phyloP scores from a whole-genome alignment of 495 filamentous ascomycete genomes.

The Penicillium longicatenatum region DNA sequence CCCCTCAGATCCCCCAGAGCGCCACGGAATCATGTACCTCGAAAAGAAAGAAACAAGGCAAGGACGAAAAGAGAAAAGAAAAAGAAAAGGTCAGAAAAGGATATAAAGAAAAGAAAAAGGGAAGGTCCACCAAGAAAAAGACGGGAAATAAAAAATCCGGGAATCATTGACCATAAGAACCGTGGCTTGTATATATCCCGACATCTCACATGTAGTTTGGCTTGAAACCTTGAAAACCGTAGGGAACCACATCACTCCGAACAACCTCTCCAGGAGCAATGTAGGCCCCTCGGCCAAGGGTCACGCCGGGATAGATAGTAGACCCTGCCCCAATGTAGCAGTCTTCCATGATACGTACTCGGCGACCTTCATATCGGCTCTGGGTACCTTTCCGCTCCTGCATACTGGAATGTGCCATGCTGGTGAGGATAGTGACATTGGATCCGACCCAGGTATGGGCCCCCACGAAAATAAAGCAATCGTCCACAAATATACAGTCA shows the following conservation, averaged over 20 bases:
- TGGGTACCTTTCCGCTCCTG: slow-evolving; percentile 72
- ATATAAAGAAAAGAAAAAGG: slow-evolving; percentile 8
- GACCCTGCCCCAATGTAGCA: slow-evolving; percentile 87
- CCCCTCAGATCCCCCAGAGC: not conserved
- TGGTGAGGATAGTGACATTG: slow-evolving; percentile 83
- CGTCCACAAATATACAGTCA: slow-evolving; percentile 86
- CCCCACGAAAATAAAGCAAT: slow-evolving; percentile 72
- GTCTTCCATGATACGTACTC: slow-evolving; percentile 82
- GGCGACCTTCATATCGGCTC: slow-evolving; percentile 69
- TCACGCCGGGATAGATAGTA: slow-evolving; percentile 70
- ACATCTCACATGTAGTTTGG: slow-evolving; percentile 44
- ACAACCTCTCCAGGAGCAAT: slow-evolving; percentile 52
- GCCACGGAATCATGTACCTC: slow-evolving; percentile 1
- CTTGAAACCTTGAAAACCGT: slow-evolving; percentile 48
- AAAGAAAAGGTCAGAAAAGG: not conserved
- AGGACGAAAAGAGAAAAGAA: not conserved
- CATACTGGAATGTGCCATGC: slow-evolving; percentile 74
- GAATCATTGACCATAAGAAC: slow-evolving; percentile 4
- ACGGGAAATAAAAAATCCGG: not conserved
- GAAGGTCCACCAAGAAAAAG: not conserved
- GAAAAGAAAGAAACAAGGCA: not conserved
- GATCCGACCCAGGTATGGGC: slow-evolving; percentile 78
- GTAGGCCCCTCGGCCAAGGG: slow-evolving; percentile 43
- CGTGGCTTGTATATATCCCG: not conserved
- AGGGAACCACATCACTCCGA: slow-evolving; percentile 45